Evolutionary conservation across 495 filamentous ascomycete species (phyloP).

Genomic region (Cudoniella acicularis): DNA sequence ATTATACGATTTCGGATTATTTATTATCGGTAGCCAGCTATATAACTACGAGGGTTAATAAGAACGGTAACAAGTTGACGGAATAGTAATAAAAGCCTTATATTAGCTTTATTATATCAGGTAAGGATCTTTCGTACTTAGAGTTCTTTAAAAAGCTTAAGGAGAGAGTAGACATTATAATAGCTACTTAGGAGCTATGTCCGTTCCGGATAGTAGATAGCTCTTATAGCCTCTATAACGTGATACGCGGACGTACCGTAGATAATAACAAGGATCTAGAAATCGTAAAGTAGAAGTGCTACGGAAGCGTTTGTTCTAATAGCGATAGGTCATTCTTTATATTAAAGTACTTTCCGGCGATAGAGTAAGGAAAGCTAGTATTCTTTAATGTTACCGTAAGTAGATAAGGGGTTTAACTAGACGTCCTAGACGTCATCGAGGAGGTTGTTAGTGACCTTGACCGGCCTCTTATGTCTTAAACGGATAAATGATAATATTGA

Average conservation of each 20-base stretch:
- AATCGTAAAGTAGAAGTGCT: neutral
- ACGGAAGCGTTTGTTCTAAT: neutral
- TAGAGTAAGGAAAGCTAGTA: neutral
- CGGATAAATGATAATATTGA: neutral
- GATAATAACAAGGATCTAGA: neutral
- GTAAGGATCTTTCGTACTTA: neutral
- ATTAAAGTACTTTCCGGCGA: neutral
- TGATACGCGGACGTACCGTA: neutral
- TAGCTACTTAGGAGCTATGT: neutral
- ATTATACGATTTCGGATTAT: conserved; percentile 3
- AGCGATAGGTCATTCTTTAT: neutral
- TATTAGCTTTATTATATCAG: conserved; percentile 1
- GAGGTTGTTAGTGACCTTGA: neutral
- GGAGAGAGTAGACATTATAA: conserved; percentile 1
- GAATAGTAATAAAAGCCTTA: neutral
- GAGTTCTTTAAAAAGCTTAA: conserved; percentile 3
- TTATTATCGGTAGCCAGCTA: neutral
- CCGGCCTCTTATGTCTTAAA: neutral
- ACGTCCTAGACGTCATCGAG: neutral
- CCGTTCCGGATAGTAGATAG: neutral
- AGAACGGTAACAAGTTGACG: neutral
- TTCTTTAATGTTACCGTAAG: neutral
- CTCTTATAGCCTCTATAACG: neutral
- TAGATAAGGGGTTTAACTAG: neutral
- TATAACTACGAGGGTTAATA: conserved; percentile 1